Evolutionary conservation across 2,329 filamentous ascomycete species (phyloP).

Genomic region (Aspergillus sp.): DNA sequence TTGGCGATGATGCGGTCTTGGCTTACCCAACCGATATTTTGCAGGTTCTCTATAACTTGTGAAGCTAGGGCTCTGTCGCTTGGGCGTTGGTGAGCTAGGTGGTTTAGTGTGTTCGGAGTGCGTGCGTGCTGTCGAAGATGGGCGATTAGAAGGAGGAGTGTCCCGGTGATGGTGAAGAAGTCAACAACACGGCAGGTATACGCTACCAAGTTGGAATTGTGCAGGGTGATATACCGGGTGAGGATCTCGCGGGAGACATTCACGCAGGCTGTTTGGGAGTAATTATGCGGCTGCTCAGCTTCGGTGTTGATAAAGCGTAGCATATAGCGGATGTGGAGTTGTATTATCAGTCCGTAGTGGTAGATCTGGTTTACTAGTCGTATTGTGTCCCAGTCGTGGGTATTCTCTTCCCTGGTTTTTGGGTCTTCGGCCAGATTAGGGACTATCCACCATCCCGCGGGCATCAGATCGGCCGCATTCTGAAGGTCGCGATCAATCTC

Average conservation of each 20-base stretch:
- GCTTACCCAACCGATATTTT: slow-evolving; percentile 25
- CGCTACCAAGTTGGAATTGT: slow-evolving; percentile 28
- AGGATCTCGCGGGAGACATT: slow-evolving; percentile 55
- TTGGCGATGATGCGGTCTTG: slow-evolving; percentile 33
- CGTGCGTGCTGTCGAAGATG: slow-evolving; percentile 26
- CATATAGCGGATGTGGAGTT: slow-evolving; percentile 58
- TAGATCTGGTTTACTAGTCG: slow-evolving; percentile 50
- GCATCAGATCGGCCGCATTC: slow-evolving; percentile 41
- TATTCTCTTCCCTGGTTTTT: background rate
- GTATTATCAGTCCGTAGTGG: slow-evolving; percentile 52
- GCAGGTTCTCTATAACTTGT: slow-evolving; percentile 37
- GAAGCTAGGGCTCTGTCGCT: slow-evolving; percentile 45
- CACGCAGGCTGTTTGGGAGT: slow-evolving; percentile 51
- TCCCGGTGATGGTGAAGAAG: slow-evolving; percentile 28
- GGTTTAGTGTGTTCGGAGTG: background rate
- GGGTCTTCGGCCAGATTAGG: slow-evolving; percentile 3
- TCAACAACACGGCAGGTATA: slow-evolving; percentile 27
- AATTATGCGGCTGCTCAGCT: slow-evolving; percentile 42
- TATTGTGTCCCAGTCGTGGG: slow-evolving; percentile 27
- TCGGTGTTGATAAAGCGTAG: slow-evolving; percentile 39
- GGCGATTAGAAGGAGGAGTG: slow-evolving; percentile 24
- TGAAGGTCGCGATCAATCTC: slow-evolving; percentile 37
- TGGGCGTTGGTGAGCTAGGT: slow-evolving; percentile 39
- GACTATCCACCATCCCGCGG: slow-evolving; percentile 49
- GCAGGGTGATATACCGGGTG: slow-evolving; percentile 49